A percentile compares a stretch with the other conserved stretches of the same genome.
phyloP scores from a whole-genome alignment of 495 filamentous ascomycete species.

The Lasiosphaeria hispida region DNA sequence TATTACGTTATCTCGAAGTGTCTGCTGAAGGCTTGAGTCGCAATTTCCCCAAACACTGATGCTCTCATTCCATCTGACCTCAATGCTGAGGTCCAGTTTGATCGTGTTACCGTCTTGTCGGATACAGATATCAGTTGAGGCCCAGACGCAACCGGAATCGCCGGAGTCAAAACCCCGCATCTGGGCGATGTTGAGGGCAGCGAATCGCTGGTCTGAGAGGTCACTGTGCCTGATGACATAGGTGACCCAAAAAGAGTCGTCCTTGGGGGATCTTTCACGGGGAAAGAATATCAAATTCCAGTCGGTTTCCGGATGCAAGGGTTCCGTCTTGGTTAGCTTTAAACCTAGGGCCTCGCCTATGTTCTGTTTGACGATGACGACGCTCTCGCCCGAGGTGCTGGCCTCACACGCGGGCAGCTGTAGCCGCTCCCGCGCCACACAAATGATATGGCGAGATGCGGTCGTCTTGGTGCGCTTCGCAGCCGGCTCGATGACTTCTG shows the following conservation, averaged over 20 bases:
- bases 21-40: constrained; percentile 14
- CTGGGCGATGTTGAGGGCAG: constrained; percentile 16
- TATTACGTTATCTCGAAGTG: constrained; percentile 23
- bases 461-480: constrained; percentile 23
- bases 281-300: constrained; percentile 18
- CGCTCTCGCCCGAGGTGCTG: background rate
- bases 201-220: background rate
- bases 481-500: constrained; percentile 1
- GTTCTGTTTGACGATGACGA: constrained; percentile 5
- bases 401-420: constrained; percentile 5
- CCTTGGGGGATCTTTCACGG: constrained; percentile 9
- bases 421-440: constrained; percentile 24
- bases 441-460: constrained; percentile 14
- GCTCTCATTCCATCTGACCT: constrained; percentile 28
- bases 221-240: background rate
- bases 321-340: background rate
- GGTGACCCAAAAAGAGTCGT: background rate
- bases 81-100: constrained; percentile 16
- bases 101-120: constrained; percentile 18
- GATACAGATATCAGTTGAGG: constrained; percentile 14
- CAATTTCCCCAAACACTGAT: constrained; percentile 14
- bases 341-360: constrained; percentile 12
- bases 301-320: background rate
- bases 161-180: constrained; percentile 10
- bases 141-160: constrained; percentile 26